These are phyloP conservation scores for Paramyrothecium roridum DNA, from an alignment of 2,329 filamentous ascomycete genomes.

Conservation along the genomic window DNA sequence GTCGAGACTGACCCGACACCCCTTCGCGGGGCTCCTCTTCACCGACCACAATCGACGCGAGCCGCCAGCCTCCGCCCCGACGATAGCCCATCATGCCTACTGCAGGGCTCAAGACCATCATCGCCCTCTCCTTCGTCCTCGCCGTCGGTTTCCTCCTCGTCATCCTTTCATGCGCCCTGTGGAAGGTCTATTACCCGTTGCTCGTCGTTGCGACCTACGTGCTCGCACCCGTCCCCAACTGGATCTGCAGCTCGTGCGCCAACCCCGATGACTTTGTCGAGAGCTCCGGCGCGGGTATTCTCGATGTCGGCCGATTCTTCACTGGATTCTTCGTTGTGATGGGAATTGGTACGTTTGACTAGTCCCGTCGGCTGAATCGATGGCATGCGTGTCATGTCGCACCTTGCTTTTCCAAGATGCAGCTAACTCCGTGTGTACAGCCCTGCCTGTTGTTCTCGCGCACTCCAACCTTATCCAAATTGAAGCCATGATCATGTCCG, in stretches of 20 bases:
- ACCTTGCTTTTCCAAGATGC: not conserved
- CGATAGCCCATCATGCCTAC: conserved; percentile 53
- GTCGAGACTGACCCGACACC: not conserved
- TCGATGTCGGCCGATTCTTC: conserved; percentile 90
- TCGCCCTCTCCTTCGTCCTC: conserved; percentile 97
- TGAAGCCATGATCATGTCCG: conserved; percentile 92
- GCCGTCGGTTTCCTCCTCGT: conserved; percentile 98
- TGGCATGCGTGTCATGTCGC: not conserved
- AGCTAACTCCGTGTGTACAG: conserved; percentile 39
- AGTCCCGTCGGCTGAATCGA: conserved; percentile 1
- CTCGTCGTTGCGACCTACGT: conserved; percentile 96
- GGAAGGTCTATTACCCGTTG: conserved; percentile 90
- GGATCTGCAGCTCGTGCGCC: conserved; percentile 84
- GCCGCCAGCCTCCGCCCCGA: conserved; percentile 4
- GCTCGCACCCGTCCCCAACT: conserved; percentile 91
- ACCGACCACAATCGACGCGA: conserved; percentile 1
- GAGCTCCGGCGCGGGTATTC: conserved; percentile 77
- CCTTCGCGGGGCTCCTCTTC: conserved; percentile 7
- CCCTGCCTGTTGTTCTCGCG: conserved; percentile 82
- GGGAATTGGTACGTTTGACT: conserved; percentile 76
- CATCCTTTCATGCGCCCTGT: conserved; percentile 95
- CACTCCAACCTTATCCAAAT: conserved; percentile 80
- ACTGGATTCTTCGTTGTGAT: conserved; percentile 96
- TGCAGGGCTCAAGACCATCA: conserved; percentile 98
- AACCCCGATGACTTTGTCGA: conserved; percentile 94